Evolutionary conservation across 148 eudicot species (phyloP).

Genomic region (Rhododendron vialii): DNA sequence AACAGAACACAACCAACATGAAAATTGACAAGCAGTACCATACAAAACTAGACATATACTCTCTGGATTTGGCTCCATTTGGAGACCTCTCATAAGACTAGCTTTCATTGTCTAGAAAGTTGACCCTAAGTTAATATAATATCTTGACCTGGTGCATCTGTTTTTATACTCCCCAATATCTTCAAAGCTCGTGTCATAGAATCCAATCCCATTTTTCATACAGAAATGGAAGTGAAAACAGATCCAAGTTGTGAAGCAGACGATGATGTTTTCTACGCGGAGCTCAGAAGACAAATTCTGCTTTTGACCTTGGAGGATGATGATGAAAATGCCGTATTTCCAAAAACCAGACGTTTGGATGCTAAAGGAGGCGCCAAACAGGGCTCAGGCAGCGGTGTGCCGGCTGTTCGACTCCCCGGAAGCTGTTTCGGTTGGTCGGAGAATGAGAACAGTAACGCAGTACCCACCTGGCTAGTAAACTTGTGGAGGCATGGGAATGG

Average conservation of each 20-base stretch:
- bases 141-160: background rate
- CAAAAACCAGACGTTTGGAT: background rate
- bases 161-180: background rate
- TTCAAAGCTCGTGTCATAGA: background rate
- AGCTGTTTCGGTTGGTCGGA: conserved; percentile 23
- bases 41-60: conserved; percentile 5
- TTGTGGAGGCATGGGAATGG: conserved; percentile 35
- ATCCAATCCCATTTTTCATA: background rate
- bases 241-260: conserved; percentile 2
- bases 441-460: conserved; percentile 1
- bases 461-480: conserved; percentile 23
- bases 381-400: background rate
- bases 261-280: conserved; percentile 31
- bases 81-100: conserved; percentile 7
- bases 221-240: background rate
- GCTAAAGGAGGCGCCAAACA: conserved; percentile 1
- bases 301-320: conserved; percentile 34
- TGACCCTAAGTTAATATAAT: conserved; percentile 3
- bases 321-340: background rate
- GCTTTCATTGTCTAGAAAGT: background rate
- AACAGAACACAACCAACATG: background rate
- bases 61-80: conserved; percentile 12
- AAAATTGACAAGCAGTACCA: background rate
- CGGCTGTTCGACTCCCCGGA: background rate
- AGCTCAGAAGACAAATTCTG: conserved; percentile 34